Percentiles rank a stretch among this genome's conserved stretches.
phyloP scores from a whole-genome alignment of 2,329 filamentous ascomycete genomes.

The Colletotrichum sp. region DNA sequence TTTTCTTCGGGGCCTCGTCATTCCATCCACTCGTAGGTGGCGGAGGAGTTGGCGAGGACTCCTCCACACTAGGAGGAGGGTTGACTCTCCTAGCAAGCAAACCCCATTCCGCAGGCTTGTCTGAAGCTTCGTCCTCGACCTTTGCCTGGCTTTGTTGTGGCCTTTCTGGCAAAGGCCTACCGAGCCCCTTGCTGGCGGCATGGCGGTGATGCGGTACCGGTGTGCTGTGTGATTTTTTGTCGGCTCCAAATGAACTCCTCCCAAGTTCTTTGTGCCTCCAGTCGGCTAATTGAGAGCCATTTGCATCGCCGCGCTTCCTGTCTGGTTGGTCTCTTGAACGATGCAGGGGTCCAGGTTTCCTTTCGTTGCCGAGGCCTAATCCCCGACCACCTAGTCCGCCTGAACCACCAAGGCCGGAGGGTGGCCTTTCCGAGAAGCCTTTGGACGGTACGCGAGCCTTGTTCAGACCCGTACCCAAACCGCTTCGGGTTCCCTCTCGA shows the following conservation, averaged over 20 bases:
- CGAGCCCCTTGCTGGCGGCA: neutral
- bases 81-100: neutral
- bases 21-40: neutral
- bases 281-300: neutral
- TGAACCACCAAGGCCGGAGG: neutral
- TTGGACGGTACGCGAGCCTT: neutral
- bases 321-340: neutral
- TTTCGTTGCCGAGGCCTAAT: neutral
- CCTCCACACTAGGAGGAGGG: neutral
- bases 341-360: neutral
- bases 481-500: neutral
- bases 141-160: neutral
- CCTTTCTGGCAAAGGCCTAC: neutral
- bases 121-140: neutral
- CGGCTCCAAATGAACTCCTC: neutral
- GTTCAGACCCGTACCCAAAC: neutral
- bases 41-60: neutral
- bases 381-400: neutral
- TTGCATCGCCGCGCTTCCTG: neutral
- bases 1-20: neutral
- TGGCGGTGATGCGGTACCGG: constrained; percentile 8
- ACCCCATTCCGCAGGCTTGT: neutral
- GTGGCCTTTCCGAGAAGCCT: neutral
- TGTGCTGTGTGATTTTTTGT: neutral
- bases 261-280: constrained; percentile 4